These are phyloP conservation scores for Dysphania ambrosioides DNA, from an alignment of 148 eudicot species.

Conservation along the genomic window DNA sequence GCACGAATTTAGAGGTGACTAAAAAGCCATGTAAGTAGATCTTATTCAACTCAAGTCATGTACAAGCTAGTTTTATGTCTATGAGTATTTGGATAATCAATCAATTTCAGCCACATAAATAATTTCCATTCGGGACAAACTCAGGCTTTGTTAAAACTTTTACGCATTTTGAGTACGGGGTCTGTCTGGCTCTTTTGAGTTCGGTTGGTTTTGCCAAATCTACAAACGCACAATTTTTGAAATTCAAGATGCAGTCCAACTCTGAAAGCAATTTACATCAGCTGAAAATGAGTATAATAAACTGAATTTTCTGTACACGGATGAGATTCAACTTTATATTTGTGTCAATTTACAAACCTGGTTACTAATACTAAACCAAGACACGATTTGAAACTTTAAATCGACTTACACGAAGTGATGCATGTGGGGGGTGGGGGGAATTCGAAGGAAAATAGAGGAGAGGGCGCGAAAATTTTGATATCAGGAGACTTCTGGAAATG, in stretches of 20 bases:
- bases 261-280: background rate
- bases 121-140: too few relatives aligned
- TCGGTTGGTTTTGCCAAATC: background rate
- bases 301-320: conserved; percentile 7
- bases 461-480: background rate
- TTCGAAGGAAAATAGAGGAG: background rate
- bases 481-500: background rate
- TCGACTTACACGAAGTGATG: background rate
- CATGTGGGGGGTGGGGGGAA: background rate
- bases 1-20: too few relatives aligned
- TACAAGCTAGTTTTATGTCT: too few relatives aligned
- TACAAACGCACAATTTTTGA: background rate
- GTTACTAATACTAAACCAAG: conserved; percentile 3
- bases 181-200: background rate
- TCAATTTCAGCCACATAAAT: too few relatives aligned
- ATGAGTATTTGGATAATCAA: too few relatives aligned
- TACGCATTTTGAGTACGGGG: background rate
- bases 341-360: conserved; percentile 17
- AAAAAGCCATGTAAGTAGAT: too few relatives aligned
- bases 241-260: background rate
- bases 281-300: background rate
- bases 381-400: conserved; percentile 3
- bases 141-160: background rate
- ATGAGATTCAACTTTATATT: conserved; percentile 3
- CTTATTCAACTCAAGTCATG: background rate